A percentile compares a stretch with the other conserved stretches of the same genome.
These are phyloP conservation scores for Pycnococcus provasolii DNA, from an alignment of 139 green algal genomes.

Conservation along the genomic window DNA sequence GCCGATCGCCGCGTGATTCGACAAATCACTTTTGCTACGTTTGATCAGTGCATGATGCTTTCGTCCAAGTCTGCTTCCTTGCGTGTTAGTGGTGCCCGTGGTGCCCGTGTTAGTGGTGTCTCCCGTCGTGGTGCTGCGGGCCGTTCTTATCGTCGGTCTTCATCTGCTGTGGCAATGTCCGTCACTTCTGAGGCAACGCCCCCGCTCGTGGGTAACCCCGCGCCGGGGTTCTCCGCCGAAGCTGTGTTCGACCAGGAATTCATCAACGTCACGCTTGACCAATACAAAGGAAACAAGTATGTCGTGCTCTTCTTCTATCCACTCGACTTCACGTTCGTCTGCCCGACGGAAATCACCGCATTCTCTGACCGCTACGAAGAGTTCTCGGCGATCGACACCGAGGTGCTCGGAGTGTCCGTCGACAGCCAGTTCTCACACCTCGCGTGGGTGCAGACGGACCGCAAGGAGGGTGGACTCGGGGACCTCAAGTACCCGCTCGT, in stretches of 20 bases:
- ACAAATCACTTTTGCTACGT: too few species aligned
- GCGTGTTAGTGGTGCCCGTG: too few species aligned
- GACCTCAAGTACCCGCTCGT: conserved; percentile 95
- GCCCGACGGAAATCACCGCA: conserved; percentile 94
- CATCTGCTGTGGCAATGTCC: too few species aligned
- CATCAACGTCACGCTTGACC: conserved; percentile 64
- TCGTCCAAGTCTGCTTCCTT: too few species aligned
- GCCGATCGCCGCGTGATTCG: too few species aligned
- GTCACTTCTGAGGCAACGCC: too few species aligned
- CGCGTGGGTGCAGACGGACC: conserved; percentile 90
- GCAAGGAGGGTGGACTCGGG: conserved; percentile 67
- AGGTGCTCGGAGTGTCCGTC: conserved; percentile 79
- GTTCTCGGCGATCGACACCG: conserved; percentile 75
- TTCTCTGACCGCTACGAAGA: conserved; percentile 88
- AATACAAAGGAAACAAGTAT: conserved; percentile 83
- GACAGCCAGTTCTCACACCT: conserved; percentile 95
- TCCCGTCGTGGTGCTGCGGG: too few species aligned
- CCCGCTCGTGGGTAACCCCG: conserved; percentile 61
- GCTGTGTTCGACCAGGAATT: conserved; percentile 93
- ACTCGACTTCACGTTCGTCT: conserved; percentile 90
- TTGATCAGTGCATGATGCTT: too few species aligned
- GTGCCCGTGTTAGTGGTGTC: too few species aligned
- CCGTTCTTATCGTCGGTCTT: too few species aligned
- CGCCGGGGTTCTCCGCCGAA: conserved; percentile 83
- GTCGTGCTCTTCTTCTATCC: conserved; percentile 99